Evolutionary conservation across 2,329 filamentous ascomycete genomes (phyloP), one percentile per base, ranked within the genome.

Genomic region (Aureobasidium melanogenum): DNA sequence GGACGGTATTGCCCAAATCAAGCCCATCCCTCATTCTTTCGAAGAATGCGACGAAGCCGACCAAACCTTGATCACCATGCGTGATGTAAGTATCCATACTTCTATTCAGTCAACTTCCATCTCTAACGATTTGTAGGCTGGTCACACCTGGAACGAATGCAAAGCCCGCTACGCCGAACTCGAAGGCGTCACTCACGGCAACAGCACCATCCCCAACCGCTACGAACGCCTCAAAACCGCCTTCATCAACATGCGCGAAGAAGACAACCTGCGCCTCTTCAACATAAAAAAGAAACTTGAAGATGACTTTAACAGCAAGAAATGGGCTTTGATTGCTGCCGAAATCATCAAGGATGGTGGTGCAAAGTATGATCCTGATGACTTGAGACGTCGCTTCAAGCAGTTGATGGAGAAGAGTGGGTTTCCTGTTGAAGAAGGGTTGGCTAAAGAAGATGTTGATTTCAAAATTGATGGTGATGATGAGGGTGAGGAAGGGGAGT

Each of bases 341-440:
- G 66, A 71, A 14, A 63, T 66, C 8, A 67, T 77, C 58, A 67
- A 67, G 24, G 63, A 65, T 8, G 66, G 66, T 4, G 73, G 73
- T 1, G 65, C 64, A 15, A 67, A 67, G 28, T 77, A 76, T 59
- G 58, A 60, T 22, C 64, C 65, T 22, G 26, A 61, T 19, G 50
- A 32, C 8, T 62, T 77, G 26, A 70, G 73, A 67, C 72, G 75
- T 63, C 73, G 74, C 65, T 75, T 72, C 64, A 76, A 75, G 69
- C 73, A 76, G 64, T 55, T 76, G 39, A 70, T 68, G 65, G 67
- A 71, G 62, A 69, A 66, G 52, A 50, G 46, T 5, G 67, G 66
- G 3, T 54, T 61, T 32, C 8, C n/a, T 4, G 59, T 55, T 8
- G 22, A 55, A 14, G 48, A 47, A 15, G 48, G 41, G 4, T 3